phyloP scores from a whole-genome alignment of 176 grass and related monocot genomes.

The Tillandsia leiboldiana region DNA sequence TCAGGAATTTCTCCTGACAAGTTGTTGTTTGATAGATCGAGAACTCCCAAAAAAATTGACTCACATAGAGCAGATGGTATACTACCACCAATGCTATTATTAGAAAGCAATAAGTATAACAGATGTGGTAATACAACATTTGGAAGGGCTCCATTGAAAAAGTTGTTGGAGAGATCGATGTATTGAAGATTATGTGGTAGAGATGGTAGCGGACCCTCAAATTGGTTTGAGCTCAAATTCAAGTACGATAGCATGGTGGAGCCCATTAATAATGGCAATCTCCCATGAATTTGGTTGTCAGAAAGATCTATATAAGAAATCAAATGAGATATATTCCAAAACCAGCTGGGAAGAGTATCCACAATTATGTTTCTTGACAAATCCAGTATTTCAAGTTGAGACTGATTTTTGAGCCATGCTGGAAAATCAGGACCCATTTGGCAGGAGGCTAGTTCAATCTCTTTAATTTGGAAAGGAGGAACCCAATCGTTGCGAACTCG shows the following conservation, averaged over 20 bases:
- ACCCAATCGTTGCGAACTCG: neutral
- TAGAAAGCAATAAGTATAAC: too few relatives aligned
- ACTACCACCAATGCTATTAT: too few relatives aligned
- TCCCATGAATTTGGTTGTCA: constrained; percentile 8
- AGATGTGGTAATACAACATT: too few relatives aligned
- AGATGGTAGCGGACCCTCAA: neutral
- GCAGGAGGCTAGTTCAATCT: neutral
- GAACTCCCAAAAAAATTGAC: neutral
- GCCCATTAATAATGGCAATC: neutral
- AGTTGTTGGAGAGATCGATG: neutral
- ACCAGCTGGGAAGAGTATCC: constrained; percentile 18
- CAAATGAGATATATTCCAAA: constrained; percentile 18
- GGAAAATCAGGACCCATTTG: constrained; percentile 24
- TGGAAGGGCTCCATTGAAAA: neutral
- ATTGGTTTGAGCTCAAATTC: constrained; percentile 5
- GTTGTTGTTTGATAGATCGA: too few relatives aligned
- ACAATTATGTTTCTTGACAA: constrained; percentile 10
- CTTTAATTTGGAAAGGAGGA: constrained; percentile 4
- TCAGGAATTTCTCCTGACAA: neutral
- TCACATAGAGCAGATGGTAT: too few relatives aligned
- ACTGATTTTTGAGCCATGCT: constrained; percentile 17
- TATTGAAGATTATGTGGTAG: neutral
- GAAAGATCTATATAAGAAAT: neutral
- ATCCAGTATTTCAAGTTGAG: neutral
- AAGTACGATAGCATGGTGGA: neutral